Conservation (phyloP, 1,284 basidiomycete species). For the Fistulina hepatica region DNA sequence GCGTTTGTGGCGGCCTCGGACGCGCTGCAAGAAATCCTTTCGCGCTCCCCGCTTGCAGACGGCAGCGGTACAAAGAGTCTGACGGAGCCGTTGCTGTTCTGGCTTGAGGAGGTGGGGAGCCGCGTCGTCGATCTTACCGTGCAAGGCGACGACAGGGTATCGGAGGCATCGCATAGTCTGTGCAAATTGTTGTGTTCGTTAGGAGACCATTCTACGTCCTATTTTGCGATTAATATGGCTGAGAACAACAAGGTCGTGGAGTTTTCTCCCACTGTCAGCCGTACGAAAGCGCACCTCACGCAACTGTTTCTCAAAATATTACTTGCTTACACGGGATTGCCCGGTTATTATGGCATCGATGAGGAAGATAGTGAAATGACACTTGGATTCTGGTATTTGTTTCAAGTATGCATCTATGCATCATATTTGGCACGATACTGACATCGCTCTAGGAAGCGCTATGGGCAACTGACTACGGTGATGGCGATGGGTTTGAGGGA, state of each 20-base stretch:
- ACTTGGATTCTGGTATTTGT: constrained; percentile 77
- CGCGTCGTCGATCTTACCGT: constrained; percentile 41
- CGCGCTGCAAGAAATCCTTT: constrained; percentile 67
- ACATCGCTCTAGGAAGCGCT: no score
- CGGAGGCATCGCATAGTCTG: no score
- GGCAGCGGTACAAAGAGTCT: constrained; percentile 63
- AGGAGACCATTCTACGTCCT: no score
- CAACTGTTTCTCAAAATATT: no score
- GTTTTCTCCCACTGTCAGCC: background rate
- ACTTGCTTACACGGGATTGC: no score
- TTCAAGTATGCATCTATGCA: no score
- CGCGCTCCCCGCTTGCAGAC: constrained; percentile 58
- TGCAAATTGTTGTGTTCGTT: no score
- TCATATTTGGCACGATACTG: no score
- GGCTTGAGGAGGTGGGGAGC: constrained; percentile 50
- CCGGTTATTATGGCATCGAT: no score
- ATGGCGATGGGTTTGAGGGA: no score
- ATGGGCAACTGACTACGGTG: background rate
- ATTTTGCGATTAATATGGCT: no score
- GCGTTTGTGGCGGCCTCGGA: constrained; percentile 57
- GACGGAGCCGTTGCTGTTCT: constrained; percentile 73
- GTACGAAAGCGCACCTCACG: background rate
- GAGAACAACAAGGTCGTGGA: background rate
- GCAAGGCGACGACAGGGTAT: no score
- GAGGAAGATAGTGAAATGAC: constrained; percentile 81